Conservation (phyloP, 208 protist species). For the Vickermania ingenoplastis region DNA sequence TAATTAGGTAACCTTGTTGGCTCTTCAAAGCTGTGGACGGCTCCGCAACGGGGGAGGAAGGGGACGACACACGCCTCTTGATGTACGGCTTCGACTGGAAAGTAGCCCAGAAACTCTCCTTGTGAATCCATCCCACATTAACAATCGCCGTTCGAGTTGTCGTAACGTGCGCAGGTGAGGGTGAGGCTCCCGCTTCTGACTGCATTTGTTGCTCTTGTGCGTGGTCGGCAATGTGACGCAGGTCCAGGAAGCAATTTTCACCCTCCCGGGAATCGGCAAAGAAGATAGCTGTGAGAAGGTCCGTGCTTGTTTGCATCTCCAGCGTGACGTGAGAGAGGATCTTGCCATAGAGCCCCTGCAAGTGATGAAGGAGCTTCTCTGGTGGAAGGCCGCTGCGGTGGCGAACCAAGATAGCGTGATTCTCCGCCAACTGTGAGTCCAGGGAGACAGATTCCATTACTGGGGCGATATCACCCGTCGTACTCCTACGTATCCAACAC, state of each 20-base stretch:
- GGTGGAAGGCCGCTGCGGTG: constrained; percentile 17
- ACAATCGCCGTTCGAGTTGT: constrained; percentile 9
- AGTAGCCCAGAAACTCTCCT: constrained; percentile 21
- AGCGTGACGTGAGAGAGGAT: constrained; percentile 12
- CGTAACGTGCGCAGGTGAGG: neutral
- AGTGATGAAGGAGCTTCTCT: constrained; percentile 7
- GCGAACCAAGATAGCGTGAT: constrained; percentile 24
- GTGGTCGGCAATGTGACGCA: constrained; percentile 3
- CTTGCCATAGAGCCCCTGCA: constrained; percentile 20
- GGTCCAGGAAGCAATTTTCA: constrained; percentile 17
- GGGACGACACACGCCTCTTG: constrained; percentile 6
- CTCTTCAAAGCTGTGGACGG: constrained; percentile 7
- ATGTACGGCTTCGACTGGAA: constrained; percentile 47
- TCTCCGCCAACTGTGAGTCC: constrained; percentile 16
- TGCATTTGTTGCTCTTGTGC: neutral
- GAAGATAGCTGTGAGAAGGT: constrained; percentile 21
- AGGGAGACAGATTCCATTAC: neutral
- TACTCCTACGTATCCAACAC: too few relatives aligned
- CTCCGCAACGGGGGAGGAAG: neutral
- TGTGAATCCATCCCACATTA: constrained; percentile 50
- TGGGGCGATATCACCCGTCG: neutral
- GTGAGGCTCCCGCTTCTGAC: neutral
- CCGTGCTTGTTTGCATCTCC: constrained; percentile 16
- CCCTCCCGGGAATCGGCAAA: constrained; percentile 19
- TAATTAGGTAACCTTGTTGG: constrained; percentile 20